Conservation (phyloP, 768 basidiomycete genomes). For the Leccinellum albellum region DNA sequence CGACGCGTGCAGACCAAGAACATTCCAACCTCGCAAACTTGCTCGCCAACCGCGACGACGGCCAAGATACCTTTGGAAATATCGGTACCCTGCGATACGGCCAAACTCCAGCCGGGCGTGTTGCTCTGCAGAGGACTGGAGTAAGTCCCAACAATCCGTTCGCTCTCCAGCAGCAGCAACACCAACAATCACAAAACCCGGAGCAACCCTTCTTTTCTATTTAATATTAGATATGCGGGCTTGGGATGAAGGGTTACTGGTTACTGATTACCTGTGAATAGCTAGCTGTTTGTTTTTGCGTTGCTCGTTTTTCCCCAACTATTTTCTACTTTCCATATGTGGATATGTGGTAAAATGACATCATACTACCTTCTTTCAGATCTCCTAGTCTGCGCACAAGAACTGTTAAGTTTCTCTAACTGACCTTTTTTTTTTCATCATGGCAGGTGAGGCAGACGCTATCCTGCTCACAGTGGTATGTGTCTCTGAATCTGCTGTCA, state of each 20-base stretch:
- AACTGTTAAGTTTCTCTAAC: no score
- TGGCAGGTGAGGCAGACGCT: conserved; percentile 13
- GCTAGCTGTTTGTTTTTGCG: neutral
- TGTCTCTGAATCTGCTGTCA: neutral
- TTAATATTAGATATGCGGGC: conserved; percentile 30
- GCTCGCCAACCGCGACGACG: conserved; percentile 87
- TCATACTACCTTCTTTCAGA: conserved; percentile 13
- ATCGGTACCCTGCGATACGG: conserved; percentile 72
- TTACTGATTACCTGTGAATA: conserved; percentile 11
- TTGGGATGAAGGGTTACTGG: neutral
- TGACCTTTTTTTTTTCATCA: neutral
- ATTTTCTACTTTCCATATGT: conserved; percentile 11
- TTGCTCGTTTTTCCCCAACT: neutral
- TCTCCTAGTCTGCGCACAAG: neutral
- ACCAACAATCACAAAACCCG: conserved; percentile 50
- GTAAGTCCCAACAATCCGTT: conserved; percentile 60
- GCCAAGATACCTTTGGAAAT: conserved; percentile 96
- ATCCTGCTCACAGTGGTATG: conserved; percentile 12
- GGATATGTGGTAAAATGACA: conserved; percentile 21
- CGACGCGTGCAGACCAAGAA: conserved; percentile 59
- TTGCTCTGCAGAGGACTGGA: conserved; percentile 47
- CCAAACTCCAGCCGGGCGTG: conserved; percentile 50
- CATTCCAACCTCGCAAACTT: conserved; percentile 72
- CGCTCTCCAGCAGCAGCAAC: conserved; percentile 39
- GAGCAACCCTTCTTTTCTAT: conserved; percentile 84